A percentile compares a stretch with the other conserved stretches of the same genome.
Evolutionary conservation across 1,284 basidiomycete genomes (phyloP).

Genomic region (Apiotrichum akiyoshidainum): DNA sequence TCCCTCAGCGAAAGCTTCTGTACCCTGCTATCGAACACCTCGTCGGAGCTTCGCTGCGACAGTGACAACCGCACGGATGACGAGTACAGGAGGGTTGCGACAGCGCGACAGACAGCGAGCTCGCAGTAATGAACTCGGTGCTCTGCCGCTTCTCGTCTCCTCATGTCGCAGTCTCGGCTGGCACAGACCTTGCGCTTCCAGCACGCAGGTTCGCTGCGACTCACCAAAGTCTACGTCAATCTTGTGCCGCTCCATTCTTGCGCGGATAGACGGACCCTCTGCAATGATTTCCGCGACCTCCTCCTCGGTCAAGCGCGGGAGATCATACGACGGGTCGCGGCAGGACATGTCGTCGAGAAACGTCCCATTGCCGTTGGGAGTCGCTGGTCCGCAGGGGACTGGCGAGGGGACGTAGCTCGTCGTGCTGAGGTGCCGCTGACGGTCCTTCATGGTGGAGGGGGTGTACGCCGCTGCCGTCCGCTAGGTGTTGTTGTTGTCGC

Average conservation of each 20-base stretch:
- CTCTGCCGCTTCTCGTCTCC: too few relatives aligned
- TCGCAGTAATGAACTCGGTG: too few relatives aligned
- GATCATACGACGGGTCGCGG: not conserved
- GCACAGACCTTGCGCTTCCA: too few relatives aligned
- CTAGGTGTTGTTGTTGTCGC: too few relatives aligned
- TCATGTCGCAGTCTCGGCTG: too few relatives aligned
- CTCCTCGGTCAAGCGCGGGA: not conserved
- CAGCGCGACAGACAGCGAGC: too few relatives aligned
- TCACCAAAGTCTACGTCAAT: conserved; percentile 5
- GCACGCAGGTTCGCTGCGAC: not conserved
- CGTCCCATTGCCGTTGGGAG: not conserved
- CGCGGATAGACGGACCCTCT: not conserved
- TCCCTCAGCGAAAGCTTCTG: too few relatives aligned
- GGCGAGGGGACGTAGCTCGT: not conserved
- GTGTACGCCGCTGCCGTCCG: too few relatives aligned
- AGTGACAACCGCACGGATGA: too few relatives aligned
- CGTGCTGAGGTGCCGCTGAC: not conserved
- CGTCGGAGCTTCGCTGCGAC: too few relatives aligned
- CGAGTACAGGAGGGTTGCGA: too few relatives aligned
- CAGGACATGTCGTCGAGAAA: not conserved
- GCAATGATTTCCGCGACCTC: conserved; percentile 2
- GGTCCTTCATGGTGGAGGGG: not conserved
- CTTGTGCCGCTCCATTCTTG: conserved; percentile 1
- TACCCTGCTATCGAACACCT: too few relatives aligned
- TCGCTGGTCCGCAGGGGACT: not conserved